phyloP scores from a whole-genome alignment of 192 early-diverging fungal genomes.

The Umbelopsis ramanniana region DNA sequence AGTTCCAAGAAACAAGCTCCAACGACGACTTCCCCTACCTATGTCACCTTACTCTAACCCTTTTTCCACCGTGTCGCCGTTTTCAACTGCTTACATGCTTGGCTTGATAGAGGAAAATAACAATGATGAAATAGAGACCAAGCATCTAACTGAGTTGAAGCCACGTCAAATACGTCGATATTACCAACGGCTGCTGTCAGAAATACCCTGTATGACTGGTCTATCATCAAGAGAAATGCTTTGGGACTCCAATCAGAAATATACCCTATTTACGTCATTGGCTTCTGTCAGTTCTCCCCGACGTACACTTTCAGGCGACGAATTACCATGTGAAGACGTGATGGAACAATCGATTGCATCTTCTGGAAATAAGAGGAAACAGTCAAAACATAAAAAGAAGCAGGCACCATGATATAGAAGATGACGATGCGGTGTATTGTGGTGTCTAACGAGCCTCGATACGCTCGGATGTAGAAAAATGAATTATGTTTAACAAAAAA shows the following conservation, averaged over 20 bases:
- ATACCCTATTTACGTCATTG: not conserved
- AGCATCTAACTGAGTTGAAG: not conserved
- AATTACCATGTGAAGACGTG: slow-evolving; percentile 1
- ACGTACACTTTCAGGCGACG: not conserved
- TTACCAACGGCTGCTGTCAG: slow-evolving; percentile 19
- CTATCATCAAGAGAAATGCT: not conserved
- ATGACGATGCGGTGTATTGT: not conserved
- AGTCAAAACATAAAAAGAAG: not conserved
- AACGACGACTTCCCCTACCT: not conserved
- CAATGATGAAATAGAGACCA: no score
- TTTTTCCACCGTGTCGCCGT: not conserved
- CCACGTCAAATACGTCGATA: slow-evolving; percentile 24
- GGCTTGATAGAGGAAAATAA: not conserved
- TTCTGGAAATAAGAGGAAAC: not conserved
- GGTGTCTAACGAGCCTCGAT: no score
- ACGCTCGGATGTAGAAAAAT: not conserved
- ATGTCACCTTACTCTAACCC: slow-evolving; percentile 12
- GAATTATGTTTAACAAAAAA: not conserved
- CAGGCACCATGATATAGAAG: not conserved
- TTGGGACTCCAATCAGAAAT: not conserved
- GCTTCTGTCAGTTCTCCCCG: not conserved
- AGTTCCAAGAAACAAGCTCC: not conserved
- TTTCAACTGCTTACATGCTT: not conserved
- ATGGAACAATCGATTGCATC: not conserved
- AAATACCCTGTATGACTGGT: slow-evolving; percentile 24